phyloP scores from a whole-genome alignment of 345 rosid genomes.

The Eutrema japonicum region DNA sequence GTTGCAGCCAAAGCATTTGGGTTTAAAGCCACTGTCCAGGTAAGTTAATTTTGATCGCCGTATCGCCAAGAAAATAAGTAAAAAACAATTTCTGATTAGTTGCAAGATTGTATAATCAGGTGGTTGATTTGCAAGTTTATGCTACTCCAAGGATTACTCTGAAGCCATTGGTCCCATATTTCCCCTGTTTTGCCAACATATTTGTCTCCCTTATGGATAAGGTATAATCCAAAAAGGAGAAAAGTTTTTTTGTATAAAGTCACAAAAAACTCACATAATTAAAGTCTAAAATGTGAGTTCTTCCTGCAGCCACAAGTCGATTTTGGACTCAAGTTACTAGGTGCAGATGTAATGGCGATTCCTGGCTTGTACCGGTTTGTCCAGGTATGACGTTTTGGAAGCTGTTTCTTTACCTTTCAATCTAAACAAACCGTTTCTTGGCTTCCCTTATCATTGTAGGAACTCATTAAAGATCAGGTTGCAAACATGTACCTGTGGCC shows the following conservation, averaged over 20 bases:
- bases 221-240: constrained; percentile 44
- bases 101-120: constrained; percentile 49
- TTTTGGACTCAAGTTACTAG: constrained; percentile 87
- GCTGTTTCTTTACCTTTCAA: not conserved
- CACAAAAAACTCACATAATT: not conserved
- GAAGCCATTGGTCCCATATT: constrained; percentile 85
- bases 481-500: constrained; percentile 99
- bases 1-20: constrained; percentile 88
- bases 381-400: constrained; percentile 53
- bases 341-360: constrained; percentile 93
- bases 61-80: not conserved
- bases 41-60: constrained; percentile 31
- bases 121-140: constrained; percentile 91
- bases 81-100: not conserved
- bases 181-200: constrained; percentile 96
- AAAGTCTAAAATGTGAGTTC: constrained; percentile 8
- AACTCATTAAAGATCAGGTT: constrained; percentile 88
- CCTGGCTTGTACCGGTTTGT: constrained; percentile 86
- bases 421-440: constrained; percentile 2
- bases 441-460: constrained; percentile 50
- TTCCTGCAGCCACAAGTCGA: constrained; percentile 87
- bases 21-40: constrained; percentile 85
- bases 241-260: not conserved
- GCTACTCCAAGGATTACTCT: constrained; percentile 89
- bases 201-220: constrained; percentile 90